Evolutionary conservation across 441 rosid genomes (phyloP), one percentile per base, ranked within the genome.

Genomic region (Erodium chrysanthum): DNA sequence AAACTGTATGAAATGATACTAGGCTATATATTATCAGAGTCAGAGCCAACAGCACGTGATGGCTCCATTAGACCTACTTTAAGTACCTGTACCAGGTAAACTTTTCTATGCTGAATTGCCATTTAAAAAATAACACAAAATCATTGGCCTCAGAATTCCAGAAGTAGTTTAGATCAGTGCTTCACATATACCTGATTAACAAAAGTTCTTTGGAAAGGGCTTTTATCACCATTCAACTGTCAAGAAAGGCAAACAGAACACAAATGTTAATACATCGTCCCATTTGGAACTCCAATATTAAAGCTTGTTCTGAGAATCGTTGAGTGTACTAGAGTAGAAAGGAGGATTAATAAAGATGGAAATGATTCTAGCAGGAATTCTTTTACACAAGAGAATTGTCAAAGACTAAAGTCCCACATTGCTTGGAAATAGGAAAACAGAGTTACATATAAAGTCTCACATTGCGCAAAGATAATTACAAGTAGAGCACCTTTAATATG

Each of bases 151-250:
- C 0, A 14, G n/a, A 10, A 42, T 42, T 42, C n/a, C 48, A 42
- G 12, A 42, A 42, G 15, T 11, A 42, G n/a, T 42, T 42, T 42
- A 42, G 23, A 42, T 54, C 15, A 66, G 61, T 9, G 20, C 14
- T 31, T 42, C 63, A 35, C 10, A 44, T 6, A 42, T 69, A 73
- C 76, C 77, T 74, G 77, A 46, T 69, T 69, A 27, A 62, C 77
- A 60, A 74, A 74, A 0, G 77, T 74, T 70, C 70, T 35, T 27
- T 64, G 77, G 21, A 69, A 69, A 74, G 73, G 77, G 61, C 73
- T 74, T 60, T 70, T 69, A 44, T 74, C 73, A 5, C 67, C 70
- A 69, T 74, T 74, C 9, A 74, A 61, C 76, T 73, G 69, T 61
- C 64, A 64, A n/a, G 35, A 22, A 58, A 8, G 10, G 5, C 22